phyloP scores from a whole-genome alignment of 1,284 basidiomycete genomes.

The Austroboletus niveus region DNA sequence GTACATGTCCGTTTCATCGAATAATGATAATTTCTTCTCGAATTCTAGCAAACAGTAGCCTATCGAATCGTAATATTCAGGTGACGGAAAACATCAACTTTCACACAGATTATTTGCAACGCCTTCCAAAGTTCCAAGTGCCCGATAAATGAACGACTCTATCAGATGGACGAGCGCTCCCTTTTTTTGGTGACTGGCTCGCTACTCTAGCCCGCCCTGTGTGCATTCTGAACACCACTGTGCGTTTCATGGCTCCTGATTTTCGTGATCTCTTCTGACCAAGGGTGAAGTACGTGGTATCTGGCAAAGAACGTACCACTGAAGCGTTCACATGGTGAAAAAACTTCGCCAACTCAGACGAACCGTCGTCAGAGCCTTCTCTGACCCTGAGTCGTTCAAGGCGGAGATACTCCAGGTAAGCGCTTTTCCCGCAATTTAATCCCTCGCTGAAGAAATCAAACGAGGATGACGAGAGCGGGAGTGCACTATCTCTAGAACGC shows the following conservation, averaged over 20 bases:
- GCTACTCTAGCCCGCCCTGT: too few relatives aligned
- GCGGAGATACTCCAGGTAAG: slow-evolving; percentile 3
- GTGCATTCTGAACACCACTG: too few relatives aligned
- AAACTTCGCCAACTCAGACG: slow-evolving; percentile 10
- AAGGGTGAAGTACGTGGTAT: background rate
- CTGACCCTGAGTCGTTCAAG: slow-evolving; percentile 15
- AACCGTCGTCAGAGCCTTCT: slow-evolving; percentile 19
- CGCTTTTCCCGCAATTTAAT: background rate
- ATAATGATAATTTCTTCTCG: too few relatives aligned
- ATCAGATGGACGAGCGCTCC: too few relatives aligned
- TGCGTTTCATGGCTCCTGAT: too few relatives aligned
- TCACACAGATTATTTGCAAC: background rate
- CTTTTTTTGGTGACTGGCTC: background rate
- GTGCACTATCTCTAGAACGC: background rate
- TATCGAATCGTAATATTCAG: too few relatives aligned
- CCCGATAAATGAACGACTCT: background rate
- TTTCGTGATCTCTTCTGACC: background rate
- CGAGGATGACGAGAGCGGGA: background rate
- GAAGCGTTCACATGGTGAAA: slow-evolving; percentile 6
- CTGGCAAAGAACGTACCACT: background rate
- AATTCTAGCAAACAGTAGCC: too few relatives aligned
- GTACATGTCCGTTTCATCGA: background rate
- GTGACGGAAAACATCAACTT: background rate
- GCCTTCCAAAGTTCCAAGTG: too few relatives aligned
- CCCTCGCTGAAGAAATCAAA: background rate